Conservation (phyloP, 1,284 basidiomycete species). For the Lentinus polychrous region DNA sequence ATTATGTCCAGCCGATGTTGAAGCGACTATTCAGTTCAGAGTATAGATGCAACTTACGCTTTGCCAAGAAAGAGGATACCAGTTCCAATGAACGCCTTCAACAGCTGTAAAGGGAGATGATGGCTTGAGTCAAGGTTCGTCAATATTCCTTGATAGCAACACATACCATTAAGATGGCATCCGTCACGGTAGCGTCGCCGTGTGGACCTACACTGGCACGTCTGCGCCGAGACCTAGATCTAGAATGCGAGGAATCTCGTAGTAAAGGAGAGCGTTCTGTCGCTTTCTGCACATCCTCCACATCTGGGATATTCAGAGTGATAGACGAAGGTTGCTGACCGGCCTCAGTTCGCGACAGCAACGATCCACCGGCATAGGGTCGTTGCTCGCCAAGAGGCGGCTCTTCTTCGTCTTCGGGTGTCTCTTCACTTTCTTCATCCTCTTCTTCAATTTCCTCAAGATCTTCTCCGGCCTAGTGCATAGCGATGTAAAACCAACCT, state of each 20-base stretch:
- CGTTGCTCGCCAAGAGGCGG: slow-evolving; percentile 1
- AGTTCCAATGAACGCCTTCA: slow-evolving; percentile 96
- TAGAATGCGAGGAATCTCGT: slow-evolving; percentile 15
- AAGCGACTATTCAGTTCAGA: background rate
- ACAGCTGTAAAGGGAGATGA: slow-evolving; percentile 51
- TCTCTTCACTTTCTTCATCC: slow-evolving; percentile 32
- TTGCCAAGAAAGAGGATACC: slow-evolving; percentile 95
- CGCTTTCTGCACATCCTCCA: slow-evolving; percentile 15
- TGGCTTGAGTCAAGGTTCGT: slow-evolving; percentile 4
- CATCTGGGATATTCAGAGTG: slow-evolving; percentile 10
- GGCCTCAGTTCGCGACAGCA: slow-evolving; percentile 8
- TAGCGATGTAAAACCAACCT: slow-evolving; percentile 5
- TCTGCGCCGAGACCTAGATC: slow-evolving; percentile 50
- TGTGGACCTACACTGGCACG: slow-evolving; percentile 49
- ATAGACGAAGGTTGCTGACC: slow-evolving; percentile 17
- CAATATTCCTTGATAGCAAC: slow-evolving; percentile 4
- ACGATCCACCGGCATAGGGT: slow-evolving; percentile 10
- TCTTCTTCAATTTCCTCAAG: slow-evolving; percentile 80
- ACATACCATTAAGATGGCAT: slow-evolving; percentile 86
- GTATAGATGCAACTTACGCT: slow-evolving; percentile 45
- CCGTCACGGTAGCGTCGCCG: slow-evolving; percentile 82
- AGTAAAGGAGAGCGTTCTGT: slow-evolving; percentile 27
- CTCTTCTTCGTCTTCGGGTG: slow-evolving; percentile 14
- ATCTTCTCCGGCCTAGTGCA: slow-evolving; percentile 81
- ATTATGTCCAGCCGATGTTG: background rate